Conservation (phyloP, 2,329 filamentous ascomycete species). For the Amauroascus niger region DNA sequence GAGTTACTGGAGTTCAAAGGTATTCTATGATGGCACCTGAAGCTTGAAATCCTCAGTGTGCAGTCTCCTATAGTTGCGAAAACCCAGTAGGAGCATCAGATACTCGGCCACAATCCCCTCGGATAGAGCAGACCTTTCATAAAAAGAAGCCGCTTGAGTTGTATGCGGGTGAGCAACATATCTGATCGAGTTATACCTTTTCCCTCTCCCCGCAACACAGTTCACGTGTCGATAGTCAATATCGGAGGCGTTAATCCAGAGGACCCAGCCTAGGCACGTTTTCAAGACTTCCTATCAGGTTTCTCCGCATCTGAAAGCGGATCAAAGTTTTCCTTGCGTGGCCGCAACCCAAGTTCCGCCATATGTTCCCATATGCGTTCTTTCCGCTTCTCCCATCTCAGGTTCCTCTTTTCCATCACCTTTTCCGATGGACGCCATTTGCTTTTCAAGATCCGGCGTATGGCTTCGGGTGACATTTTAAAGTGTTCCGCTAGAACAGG, state of each 20-base stretch:
- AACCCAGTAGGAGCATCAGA: background rate
- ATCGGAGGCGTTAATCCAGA: background rate
- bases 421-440: constrained; percentile 38
- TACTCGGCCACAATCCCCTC: background rate
- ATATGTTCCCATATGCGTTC: constrained; percentile 40
- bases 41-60: no score
- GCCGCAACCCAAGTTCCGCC: constrained; percentile 45
- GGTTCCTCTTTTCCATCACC: constrained; percentile 32
- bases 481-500: constrained; percentile 65
- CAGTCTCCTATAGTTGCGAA: background rate
- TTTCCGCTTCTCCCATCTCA: constrained; percentile 39
- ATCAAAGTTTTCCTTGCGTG: constrained; percentile 40
- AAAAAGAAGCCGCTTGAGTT: no score
- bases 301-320: constrained; percentile 21
- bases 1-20: no score
- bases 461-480: constrained; percentile 74
- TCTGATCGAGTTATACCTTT: no score
- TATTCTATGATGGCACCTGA: background rate
- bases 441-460: constrained; percentile 68
- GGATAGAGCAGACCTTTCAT: background rate
- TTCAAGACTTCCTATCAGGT: background rate
- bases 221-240: background rate
- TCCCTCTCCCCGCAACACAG: background rate
- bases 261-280: background rate
- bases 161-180: no score